A percentile compares a stretch with the other conserved stretches of the same genome.
phyloP scores from a whole-genome alignment of 2,329 filamentous ascomycete species.

The Aspergillus novoparasiticus region DNA sequence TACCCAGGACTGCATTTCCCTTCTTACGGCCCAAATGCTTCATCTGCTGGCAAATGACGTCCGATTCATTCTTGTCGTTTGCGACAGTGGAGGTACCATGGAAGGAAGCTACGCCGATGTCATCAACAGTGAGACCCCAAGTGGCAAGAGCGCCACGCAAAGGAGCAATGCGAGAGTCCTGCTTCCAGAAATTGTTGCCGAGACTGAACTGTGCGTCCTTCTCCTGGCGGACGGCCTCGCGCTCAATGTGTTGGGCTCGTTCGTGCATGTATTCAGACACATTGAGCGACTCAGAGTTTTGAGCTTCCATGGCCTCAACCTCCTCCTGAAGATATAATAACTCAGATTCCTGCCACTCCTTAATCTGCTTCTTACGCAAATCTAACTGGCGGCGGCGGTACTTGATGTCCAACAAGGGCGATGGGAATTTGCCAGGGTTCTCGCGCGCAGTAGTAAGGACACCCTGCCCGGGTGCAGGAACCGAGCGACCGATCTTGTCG shows the following conservation, averaged over 20 bases:
- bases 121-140: slow-evolving; percentile 97
- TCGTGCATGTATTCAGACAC: slow-evolving; percentile 85
- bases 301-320: slow-evolving; percentile 83
- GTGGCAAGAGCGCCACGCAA: slow-evolving; percentile 94
- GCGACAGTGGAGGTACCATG: slow-evolving; percentile 98
- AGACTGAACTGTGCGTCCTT: slow-evolving; percentile 90
- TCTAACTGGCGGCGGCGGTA: slow-evolving; percentile 96
- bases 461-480: slow-evolving; percentile 94
- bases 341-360: slow-evolving; percentile 94
- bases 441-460: slow-evolving; percentile 94
- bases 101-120: slow-evolving; percentile 94
- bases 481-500: slow-evolving; percentile 98
- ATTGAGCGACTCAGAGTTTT: slow-evolving; percentile 70
- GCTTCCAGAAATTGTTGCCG: slow-evolving; percentile 99
- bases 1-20: slow-evolving; percentile 92
- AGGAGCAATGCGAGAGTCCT: slow-evolving; percentile 88
- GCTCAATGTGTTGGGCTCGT: slow-evolving; percentile 82
- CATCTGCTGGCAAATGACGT: slow-evolving; percentile 94
- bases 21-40: slow-evolving; percentile 92
- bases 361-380: slow-evolving; percentile 89
- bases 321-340: slow-evolving; percentile 91
- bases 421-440: slow-evolving; percentile 87
- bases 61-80: slow-evolving; percentile 99
- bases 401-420: slow-evolving; percentile 93
- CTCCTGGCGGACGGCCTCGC: slow-evolving; percentile 83